These are phyloP conservation scores for Sugiyamaella chiloensis DNA, from an alignment of 805 yeast genomes.

Conservation along the genomic window DNA sequence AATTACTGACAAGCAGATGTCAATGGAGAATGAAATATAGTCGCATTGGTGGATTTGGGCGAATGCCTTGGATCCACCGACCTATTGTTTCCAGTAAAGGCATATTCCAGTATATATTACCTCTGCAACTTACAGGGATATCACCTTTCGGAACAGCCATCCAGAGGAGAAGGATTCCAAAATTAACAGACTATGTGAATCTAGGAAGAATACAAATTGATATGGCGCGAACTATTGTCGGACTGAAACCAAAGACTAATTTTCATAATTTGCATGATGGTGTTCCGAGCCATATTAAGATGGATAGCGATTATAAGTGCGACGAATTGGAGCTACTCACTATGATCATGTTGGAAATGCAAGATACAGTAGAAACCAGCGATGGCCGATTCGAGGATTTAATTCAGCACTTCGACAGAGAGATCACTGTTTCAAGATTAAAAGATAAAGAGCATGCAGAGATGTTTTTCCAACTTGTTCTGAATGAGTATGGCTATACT, in stretches of 20 bases:
- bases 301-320: not conserved
- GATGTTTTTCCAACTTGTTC: no score
- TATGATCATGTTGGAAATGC: no score
- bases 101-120: no score
- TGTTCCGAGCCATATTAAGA: not conserved
- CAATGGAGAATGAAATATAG: constrained; percentile 4
- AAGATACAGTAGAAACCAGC: no score
- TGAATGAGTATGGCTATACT: constrained; percentile 18
- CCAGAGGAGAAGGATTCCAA: not conserved
- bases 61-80: constrained; percentile 1
- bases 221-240: constrained; percentile 4
- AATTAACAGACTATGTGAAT: constrained; percentile 17
- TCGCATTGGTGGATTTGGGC: constrained; percentile 6
- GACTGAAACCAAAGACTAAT: not conserved
- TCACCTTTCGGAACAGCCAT: no score
- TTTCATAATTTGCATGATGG: not conserved
- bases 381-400: not conserved
- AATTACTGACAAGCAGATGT: not conserved
- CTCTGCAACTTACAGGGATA: no score
- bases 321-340: not conserved
- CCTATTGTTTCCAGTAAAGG: not conserved
- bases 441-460: no score
- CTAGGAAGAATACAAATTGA: constrained; percentile 5
- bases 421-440: no score
- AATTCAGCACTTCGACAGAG: not conserved